phyloP scores from a whole-genome alignment of 176 grass and related monocot species.

The Aegilops bicornis region DNA sequence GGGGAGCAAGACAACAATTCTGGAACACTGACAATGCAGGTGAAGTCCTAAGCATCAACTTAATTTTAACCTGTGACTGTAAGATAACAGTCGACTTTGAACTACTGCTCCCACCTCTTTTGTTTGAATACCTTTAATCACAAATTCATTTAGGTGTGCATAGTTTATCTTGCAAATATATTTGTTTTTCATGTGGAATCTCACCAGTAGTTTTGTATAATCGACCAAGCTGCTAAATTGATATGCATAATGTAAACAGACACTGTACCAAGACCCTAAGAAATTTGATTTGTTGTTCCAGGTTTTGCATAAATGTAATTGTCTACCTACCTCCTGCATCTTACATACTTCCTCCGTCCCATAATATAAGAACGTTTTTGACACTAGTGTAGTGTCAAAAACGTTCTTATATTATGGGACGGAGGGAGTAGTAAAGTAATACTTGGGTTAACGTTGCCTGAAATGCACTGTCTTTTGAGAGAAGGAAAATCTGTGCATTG shows the following conservation, averaged over 20 bases:
- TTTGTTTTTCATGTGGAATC: neutral
- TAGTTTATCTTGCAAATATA: constrained; percentile 24
- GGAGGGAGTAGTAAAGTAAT: neutral
- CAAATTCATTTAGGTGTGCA: neutral
- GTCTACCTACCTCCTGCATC: neutral
- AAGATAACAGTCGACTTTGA: constrained; percentile 1
- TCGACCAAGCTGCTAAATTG: neutral
- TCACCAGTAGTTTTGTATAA: neutral
- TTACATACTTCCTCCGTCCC: neutral
- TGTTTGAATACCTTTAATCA: neutral
- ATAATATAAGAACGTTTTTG: too few species aligned
- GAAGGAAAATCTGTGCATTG: neutral
- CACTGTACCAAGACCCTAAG: neutral
- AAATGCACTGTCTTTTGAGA: neutral
- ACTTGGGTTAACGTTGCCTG: neutral
- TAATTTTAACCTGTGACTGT: neutral
- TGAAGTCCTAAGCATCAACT: constrained; percentile 19
- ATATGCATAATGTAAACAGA: neutral
- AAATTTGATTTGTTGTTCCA: constrained; percentile 2
- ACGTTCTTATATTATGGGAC: too few species aligned
- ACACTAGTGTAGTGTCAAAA: too few species aligned
- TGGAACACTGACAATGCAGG: constrained; percentile 99
- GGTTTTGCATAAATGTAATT: neutral
- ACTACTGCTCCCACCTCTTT: neutral
- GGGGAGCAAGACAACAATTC: constrained; percentile 99